Percentiles rank a stretch among this genome's conserved stretches.
Evolutionary conservation across 2,329 filamentous ascomycete genomes (phyloP).

Genomic region (Rhynchosporium graminicola): DNA sequence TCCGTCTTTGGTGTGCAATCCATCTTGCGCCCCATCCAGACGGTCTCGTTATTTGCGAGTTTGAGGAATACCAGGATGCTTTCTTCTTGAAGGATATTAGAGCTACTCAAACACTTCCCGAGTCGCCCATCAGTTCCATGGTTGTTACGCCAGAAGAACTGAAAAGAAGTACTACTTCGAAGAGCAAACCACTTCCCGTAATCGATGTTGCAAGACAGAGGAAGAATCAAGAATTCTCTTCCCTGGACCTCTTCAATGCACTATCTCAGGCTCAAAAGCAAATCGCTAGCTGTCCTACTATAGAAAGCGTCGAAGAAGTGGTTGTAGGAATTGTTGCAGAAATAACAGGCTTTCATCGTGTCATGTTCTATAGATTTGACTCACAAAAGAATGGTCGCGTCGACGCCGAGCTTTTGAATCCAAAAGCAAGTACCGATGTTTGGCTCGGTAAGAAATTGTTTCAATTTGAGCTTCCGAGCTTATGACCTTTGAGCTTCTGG

Average conservation of each 20-base stretch:
- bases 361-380: constrained; percentile 37
- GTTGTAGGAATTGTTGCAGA: constrained; percentile 33
- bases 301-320: constrained; percentile 29
- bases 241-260: constrained; percentile 35
- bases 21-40: constrained; percentile 26
- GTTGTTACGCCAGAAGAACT: constrained; percentile 29
- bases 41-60: constrained; percentile 33
- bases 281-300: constrained; percentile 19
- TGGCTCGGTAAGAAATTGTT: constrained; percentile 25
- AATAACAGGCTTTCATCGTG: constrained; percentile 34
- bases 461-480: too few relatives aligned
- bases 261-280: constrained; percentile 33
- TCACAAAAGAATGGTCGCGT: constrained; percentile 33
- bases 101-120: constrained; percentile 21
- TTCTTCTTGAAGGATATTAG: constrained; percentile 28
- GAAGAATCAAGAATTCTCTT: constrained; percentile 26
- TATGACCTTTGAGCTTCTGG: not conserved
- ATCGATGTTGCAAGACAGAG: constrained; percentile 29
- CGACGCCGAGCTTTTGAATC: constrained; percentile 34
- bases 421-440: constrained; percentile 31
- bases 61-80: constrained; percentile 32
- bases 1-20: constrained; percentile 34
- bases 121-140: constrained; percentile 17
- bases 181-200: constrained; percentile 28
- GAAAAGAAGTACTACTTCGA: constrained; percentile 28